Percentiles rank a stretch among this genome's conserved stretches.
Conservation (phyloP, 768 basidiomycete species). For the Floccularia luteovirens region DNA sequence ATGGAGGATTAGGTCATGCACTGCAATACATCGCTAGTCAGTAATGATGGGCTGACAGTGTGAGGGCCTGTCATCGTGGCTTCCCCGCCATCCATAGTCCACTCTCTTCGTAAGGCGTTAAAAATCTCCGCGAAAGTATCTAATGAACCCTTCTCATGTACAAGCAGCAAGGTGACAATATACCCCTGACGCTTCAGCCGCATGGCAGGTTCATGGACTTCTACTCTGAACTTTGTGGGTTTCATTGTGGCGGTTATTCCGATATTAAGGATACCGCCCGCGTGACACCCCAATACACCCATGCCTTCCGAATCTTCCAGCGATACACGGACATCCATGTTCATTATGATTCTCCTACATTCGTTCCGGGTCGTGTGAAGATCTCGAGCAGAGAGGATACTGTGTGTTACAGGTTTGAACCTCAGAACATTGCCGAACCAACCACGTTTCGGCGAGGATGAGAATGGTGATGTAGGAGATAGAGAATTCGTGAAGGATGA, state of each 20-base stretch:
- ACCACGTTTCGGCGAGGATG: slow-evolving; percentile 45
- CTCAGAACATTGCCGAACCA: slow-evolving; percentile 92
- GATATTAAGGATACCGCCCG: slow-evolving; percentile 40
- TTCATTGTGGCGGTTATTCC: too few relatives aligned
- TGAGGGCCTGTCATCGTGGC: too few relatives aligned
- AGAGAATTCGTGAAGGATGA: slow-evolving; percentile 18
- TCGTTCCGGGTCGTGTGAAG: slow-evolving; percentile 62
- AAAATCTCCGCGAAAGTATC: slow-evolving; percentile 76
- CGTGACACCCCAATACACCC: slow-evolving; percentile 67
- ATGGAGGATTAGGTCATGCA: too few relatives aligned
- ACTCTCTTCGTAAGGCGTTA: slow-evolving; percentile 55
- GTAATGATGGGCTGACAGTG: too few relatives aligned
- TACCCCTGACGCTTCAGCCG: slow-evolving; percentile 34
- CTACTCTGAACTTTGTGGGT: slow-evolving; percentile 77
- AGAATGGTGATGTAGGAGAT: slow-evolving; percentile 33
- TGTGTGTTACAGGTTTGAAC: slow-evolving; percentile 61
- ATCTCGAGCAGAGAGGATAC: slow-evolving; percentile 51
- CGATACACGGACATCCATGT: slow-evolving; percentile 61
- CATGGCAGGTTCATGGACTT: slow-evolving; percentile 46
- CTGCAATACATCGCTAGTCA: too few relatives aligned
- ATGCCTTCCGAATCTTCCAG: slow-evolving; percentile 57
- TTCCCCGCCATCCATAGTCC: slow-evolving; percentile 62
- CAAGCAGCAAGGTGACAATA: slow-evolving; percentile 51
- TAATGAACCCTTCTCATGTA: slow-evolving; percentile 83
- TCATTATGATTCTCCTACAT: slow-evolving; percentile 65